Percentiles rank a stretch among this genome's conserved stretches.
phyloP scores from a whole-genome alignment of 345 rosid genomes.

The Dipteronia dyeriana region DNA sequence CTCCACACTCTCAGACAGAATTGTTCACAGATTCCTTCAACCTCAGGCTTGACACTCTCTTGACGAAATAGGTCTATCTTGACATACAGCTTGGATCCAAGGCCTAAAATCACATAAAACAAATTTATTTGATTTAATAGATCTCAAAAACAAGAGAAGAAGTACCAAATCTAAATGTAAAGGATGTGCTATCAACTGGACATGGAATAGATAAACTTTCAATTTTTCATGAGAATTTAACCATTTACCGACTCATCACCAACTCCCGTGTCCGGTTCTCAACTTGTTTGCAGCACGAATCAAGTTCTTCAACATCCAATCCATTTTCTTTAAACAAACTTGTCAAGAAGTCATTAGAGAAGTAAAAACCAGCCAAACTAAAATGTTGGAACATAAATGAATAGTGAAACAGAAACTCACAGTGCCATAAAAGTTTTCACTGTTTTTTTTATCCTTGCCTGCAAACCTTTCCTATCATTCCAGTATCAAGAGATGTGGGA shows the following conservation, averaged over 20 bases:
- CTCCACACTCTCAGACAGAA: slow-evolving; percentile 73
- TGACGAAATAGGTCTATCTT: slow-evolving; percentile 30
- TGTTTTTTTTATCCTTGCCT: slow-evolving; percentile 78
- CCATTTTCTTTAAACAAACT: slow-evolving; percentile 67
- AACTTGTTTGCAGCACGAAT: slow-evolving; percentile 83
- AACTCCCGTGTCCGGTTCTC: slow-evolving; percentile 85
- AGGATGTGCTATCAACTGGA: not conserved
- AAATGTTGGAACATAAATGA: slow-evolving; percentile 16
- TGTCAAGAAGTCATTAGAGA: slow-evolving; percentile 74
- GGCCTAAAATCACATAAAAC: slow-evolving; percentile 44
- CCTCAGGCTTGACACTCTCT: slow-evolving; percentile 21
- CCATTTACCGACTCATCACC: slow-evolving; percentile 72
- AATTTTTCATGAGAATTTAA: slow-evolving; percentile 3
- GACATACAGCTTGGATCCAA: slow-evolving; percentile 83
- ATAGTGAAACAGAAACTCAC: slow-evolving; percentile 47
- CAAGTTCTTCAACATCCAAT: slow-evolving; percentile 70
- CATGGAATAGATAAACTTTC: not conserved
- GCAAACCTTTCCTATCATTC: slow-evolving; percentile 76
- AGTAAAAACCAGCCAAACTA: slow-evolving; percentile 43
- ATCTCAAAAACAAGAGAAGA: too few species aligned
- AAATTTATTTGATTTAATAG: not conserved
- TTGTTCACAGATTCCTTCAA: slow-evolving; percentile 27
- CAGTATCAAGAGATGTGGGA: slow-evolving; percentile 18
- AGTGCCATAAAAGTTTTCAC: slow-evolving; percentile 94
- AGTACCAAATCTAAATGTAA: not conserved